Conservation (phyloP, 2,329 filamentous ascomycete species). For the Arthrobotrys musiformis region DNA sequence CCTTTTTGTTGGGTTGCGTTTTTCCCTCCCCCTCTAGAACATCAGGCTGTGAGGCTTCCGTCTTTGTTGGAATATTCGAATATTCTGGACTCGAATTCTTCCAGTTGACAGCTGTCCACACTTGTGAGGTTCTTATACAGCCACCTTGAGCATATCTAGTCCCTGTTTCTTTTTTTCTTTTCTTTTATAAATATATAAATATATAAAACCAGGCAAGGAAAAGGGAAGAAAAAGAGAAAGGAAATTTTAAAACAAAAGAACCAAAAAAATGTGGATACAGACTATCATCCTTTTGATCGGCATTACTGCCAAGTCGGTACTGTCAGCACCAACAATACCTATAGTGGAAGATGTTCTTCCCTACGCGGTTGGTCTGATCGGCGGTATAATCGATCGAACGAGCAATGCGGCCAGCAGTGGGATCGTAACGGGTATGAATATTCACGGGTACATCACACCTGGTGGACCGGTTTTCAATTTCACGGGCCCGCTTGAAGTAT, state of each 20-base stretch:
- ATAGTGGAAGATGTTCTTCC: too few relatives aligned
- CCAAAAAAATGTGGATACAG: background rate
- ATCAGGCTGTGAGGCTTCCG: too few relatives aligned
- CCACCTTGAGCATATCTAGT: too few relatives aligned
- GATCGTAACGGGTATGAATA: background rate
- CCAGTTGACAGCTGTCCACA: too few relatives aligned
- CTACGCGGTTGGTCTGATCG: background rate
- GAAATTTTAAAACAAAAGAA: background rate
- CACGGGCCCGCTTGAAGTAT: background rate
- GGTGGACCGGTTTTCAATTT: slow-evolving; percentile 10
- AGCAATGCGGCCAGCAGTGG: slow-evolving; percentile 2
- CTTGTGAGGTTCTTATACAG: too few relatives aligned
- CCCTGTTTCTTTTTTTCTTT: background rate
- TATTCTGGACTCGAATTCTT: background rate
- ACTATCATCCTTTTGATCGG: background rate
- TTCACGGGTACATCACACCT: background rate
- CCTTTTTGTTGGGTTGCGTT: background rate
- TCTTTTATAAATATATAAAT: background rate
- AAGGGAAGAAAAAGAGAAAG: too few relatives aligned
- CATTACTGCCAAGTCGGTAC: background rate
- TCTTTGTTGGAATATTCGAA: background rate
- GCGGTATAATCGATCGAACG: background rate
- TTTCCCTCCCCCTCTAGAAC: too few relatives aligned
- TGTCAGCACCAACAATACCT: background rate
- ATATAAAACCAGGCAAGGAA: too few relatives aligned